These are phyloP conservation scores for Diaporthe vaccinii DNA, from an alignment of 2,329 filamentous ascomycete genomes.

Conservation along the genomic window DNA sequence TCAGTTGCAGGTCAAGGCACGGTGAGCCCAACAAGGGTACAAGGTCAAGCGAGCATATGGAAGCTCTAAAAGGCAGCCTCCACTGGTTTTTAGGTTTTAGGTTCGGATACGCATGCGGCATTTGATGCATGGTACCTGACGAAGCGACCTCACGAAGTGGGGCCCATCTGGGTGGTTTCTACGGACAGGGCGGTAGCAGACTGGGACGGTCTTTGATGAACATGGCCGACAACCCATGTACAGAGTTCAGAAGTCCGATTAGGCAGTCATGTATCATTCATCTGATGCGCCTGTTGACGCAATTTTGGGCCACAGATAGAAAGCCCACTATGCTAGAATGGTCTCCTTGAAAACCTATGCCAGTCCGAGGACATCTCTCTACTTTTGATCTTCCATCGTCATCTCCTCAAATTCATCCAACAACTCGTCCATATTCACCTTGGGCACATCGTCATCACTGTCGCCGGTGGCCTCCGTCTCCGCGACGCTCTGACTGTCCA, in stretches of 20 bases:
- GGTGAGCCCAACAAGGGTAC: neutral
- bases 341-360: neutral
- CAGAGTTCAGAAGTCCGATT: neutral
- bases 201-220: neutral
- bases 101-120: neutral
- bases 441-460: constrained; percentile 72
- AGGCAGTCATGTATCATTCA: constrained; percentile 13
- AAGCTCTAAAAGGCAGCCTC: constrained; percentile 20
- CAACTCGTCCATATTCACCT: constrained; percentile 83
- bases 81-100: neutral
- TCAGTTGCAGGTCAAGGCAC: neutral
- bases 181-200: neutral
- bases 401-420: constrained; percentile 95
- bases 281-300: constrained; percentile 9
- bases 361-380: neutral
- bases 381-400: constrained; percentile 70
- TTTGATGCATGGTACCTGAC: neutral
- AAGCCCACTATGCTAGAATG: neutral
- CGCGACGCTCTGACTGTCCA: constrained; percentile 52
- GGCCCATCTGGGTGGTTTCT: neutral
- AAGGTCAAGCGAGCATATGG: neutral
- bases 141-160: neutral
- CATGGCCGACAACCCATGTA: too few relatives aligned
- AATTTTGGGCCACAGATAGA: neutral
- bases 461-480: constrained; percentile 54